A percentile compares a stretch with the other conserved stretches of the same genome.
phyloP scores from a whole-genome alignment of 768 basidiomycete genomes.

The Sporobolomyces pararoseus region DNA sequence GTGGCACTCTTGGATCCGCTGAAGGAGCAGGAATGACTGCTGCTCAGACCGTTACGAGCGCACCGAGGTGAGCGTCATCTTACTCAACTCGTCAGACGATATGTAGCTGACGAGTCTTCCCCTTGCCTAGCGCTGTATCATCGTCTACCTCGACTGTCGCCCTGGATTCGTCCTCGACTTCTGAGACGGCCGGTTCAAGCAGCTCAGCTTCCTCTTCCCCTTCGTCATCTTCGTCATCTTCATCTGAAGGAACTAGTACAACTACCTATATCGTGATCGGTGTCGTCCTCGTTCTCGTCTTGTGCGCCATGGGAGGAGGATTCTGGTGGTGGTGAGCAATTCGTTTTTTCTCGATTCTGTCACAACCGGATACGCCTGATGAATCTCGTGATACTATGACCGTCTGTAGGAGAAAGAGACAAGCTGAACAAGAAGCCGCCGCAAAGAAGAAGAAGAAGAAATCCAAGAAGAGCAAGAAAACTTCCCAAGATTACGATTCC shows the following conservation, averaged over 20 bases:
- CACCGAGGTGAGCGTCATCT: too few species aligned
- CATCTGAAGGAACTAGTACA: background rate
- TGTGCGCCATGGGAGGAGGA: background rate
- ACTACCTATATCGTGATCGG: slow-evolving; percentile 5
- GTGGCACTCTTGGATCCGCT: background rate
- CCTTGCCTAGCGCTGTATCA: background rate
- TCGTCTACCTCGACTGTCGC: too few species aligned
- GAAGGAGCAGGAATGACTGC: too few species aligned
- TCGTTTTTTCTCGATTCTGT: too few species aligned
- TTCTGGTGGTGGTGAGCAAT: slow-evolving; percentile 15
- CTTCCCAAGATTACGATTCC: background rate
- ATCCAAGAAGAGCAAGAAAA: slow-evolving; percentile 1
- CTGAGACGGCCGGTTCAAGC: too few species aligned
- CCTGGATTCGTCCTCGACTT: too few species aligned
- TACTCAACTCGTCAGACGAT: too few species aligned
- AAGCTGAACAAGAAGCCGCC: background rate
- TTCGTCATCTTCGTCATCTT: background rate
- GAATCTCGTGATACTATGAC: too few species aligned
- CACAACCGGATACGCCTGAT: too few species aligned
- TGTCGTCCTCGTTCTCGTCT: background rate
- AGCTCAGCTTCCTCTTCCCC: background rate
- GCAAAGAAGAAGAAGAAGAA: background rate
- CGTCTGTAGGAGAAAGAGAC: slow-evolving; percentile 4
- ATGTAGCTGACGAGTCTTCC: too few species aligned
- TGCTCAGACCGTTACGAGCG: too few species aligned